phyloP scores from a whole-genome alignment of 805 yeast genomes.

The Candida maesae region DNA sequence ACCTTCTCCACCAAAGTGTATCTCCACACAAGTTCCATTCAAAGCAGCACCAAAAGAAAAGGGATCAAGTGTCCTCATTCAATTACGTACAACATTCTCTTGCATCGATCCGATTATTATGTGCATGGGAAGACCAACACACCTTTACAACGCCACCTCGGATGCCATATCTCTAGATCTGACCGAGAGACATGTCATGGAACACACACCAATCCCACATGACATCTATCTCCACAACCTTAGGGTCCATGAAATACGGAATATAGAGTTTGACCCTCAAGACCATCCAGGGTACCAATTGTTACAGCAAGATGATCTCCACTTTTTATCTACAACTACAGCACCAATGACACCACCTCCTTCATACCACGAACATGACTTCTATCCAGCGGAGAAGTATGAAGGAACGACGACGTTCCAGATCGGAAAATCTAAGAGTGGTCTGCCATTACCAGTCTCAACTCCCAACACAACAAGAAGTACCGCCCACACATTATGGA shows the following conservation, averaged over 20 bases:
- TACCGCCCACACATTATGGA: too few relatives aligned
- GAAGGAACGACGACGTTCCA: too few relatives aligned
- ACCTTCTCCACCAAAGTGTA: too few relatives aligned
- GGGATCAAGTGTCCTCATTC: too few relatives aligned
- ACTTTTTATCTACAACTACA: too few relatives aligned
- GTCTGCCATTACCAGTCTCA: not conserved
- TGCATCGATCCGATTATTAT: too few relatives aligned
- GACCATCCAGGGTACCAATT: conserved; percentile 1
- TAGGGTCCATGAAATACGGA: conserved; percentile 5
- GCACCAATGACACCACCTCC: too few relatives aligned
- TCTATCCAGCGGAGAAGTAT: not conserved
- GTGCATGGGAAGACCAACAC: conserved; percentile 17
- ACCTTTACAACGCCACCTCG: conserved; percentile 1
- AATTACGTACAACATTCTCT: too few relatives aligned
- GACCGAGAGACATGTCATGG: not conserved
- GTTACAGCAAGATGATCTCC: too few relatives aligned
- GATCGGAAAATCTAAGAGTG: not conserved
- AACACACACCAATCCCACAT: conserved; percentile 6
- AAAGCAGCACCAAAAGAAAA: too few relatives aligned
- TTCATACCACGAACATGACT: not conserved
- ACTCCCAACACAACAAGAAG: not conserved
- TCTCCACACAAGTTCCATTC: too few relatives aligned
- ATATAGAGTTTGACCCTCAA: conserved; percentile 13
- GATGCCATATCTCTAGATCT: not conserved
- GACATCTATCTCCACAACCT: conserved; percentile 11